phyloP scores from a whole-genome alignment of 192 early-diverging fungal genomes.

The Jimgerdemannia flammicorona region DNA sequence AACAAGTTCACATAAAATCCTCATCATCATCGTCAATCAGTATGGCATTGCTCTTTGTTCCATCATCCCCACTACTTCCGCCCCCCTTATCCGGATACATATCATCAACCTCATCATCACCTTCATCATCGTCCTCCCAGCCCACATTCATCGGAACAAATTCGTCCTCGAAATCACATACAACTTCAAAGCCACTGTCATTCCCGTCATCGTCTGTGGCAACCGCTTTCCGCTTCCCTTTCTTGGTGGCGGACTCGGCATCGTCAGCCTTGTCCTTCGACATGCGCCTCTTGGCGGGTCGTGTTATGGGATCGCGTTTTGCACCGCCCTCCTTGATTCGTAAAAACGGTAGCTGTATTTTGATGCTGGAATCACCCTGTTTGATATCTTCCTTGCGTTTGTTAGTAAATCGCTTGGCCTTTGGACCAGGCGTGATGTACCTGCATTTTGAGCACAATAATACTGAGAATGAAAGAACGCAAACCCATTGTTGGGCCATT shows the following conservation, averaged over 20 bases:
- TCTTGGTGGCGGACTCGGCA: neutral
- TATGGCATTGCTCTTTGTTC: neutral
- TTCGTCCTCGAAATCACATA: neutral
- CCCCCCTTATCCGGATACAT: neutral
- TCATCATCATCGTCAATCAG: neutral
- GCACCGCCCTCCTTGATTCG: neutral
- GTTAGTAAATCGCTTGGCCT: neutral
- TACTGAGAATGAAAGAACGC: neutral
- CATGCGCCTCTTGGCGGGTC: neutral
- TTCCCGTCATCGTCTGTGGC: neutral
- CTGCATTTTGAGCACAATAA: neutral
- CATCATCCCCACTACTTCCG: neutral
- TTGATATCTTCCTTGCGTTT: neutral
- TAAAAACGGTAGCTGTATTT: neutral
- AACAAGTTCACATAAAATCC: neutral
- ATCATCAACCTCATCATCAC: neutral
- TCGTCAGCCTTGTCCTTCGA: neutral
- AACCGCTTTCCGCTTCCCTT: neutral
- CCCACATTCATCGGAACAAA: neutral
- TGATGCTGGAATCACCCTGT: neutral
- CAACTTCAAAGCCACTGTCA: neutral
- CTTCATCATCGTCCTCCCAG: too few species aligned
- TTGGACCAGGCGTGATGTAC: slow-evolving; percentile 4
- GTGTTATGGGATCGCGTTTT: neutral
- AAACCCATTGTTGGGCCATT: neutral